Evolutionary conservation across 176 grass and related monocot species (phyloP), one percentile per base, ranked within the genome.

Genomic region (Zoysia japonica): DNA sequence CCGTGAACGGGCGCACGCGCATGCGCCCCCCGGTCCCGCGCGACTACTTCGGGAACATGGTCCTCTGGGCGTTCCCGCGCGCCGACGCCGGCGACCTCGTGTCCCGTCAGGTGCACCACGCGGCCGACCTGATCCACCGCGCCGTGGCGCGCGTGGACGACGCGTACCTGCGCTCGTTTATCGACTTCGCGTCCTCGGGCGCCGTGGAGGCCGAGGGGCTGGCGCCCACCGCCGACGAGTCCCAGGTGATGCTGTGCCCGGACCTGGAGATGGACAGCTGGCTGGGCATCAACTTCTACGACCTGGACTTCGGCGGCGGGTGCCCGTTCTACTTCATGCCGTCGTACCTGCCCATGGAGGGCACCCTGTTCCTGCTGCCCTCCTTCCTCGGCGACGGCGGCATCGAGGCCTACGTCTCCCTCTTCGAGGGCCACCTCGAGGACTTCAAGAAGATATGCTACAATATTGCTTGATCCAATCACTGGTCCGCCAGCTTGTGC

Each of bases 231-330:
- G 61, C 61, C 61, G 61, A 64, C 61, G 61, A 64, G 61, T 38
- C 61, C 15, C 17, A 66, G 82, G 47, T 41, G 40, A 65, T 84
- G 28, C 20, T 84, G 9, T 77, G 64, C 45, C 82, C 82, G n/a
- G 65, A 44, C 47, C 19, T 84, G n/a, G 82, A 84, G 65, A 35
- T 77, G 53, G 82, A 84, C 53, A 84, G 73, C 43, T 84, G 82
- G 82, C 43, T 84, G 4, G 57, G 65, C 19, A 77, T 84, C 37
- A 43, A 45, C 2, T 84, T 84, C 82, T 28, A 77, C 51, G 63
- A 84, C 40, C 50, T 76, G 11, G 82, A 84, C n/a, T 84, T 84
- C 43, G 82, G 82, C 43, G 64, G 73, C 12, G 79, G 68, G 6
- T 46, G 41, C 41, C 65, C 65, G 41, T 68, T 42, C 65, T 42